Base-by-base conservation (phyloP, 2,329 filamentous ascomycete genomes). In the Sphaerulina musiva region DNA sequence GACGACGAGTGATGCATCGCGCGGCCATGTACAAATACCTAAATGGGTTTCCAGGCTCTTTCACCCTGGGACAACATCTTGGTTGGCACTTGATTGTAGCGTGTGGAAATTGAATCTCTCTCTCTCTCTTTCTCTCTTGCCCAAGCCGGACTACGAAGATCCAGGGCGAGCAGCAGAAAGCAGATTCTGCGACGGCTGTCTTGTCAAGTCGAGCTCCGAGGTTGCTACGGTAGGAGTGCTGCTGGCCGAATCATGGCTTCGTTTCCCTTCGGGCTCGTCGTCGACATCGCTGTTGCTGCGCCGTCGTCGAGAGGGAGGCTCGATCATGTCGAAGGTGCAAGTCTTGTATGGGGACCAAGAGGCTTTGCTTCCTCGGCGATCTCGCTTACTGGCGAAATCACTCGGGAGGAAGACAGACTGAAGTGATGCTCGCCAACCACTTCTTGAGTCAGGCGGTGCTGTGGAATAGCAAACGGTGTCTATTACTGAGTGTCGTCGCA, bases 341-440 rank as follows among this genome's bases (percentile, higher is more conserved):
- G 42, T 34, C 1, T 23, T 43, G 31, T 51, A 51, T 17, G 29
- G 39, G 17, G 48, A 51, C 17, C 39, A 51, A 20, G 40, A 29
- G 48, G 40, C 41, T 45, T 44, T 44, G 29, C 39, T 51, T 29
- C 14, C 41, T 26, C 41, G 48, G 41, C 48, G 48, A 40, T 51
- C 48, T 11, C 48, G 48, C 26, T 45, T 45, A 29, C 23, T 29
- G 48, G 38, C 40, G 39, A 44, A 44, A 40, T 34, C 41, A 10
- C 40, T 31, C n/a, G 39, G 40, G 40, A 51, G 34, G 11, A 14
- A 44, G 1, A n/a, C 23, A 14, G 40, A 31, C 26, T 26, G 48
- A 8, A 51, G 48, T 10, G 48, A 51, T 3, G 41, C 26, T 20
- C 41, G 39, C 40, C 39, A 44, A 31, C 48, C 32, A 34, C 23